A percentile compares a stretch with the other conserved stretches of the same genome.
Conservation (phyloP, 345 rosid species). For the Melaleuca alternifolia region DNA sequence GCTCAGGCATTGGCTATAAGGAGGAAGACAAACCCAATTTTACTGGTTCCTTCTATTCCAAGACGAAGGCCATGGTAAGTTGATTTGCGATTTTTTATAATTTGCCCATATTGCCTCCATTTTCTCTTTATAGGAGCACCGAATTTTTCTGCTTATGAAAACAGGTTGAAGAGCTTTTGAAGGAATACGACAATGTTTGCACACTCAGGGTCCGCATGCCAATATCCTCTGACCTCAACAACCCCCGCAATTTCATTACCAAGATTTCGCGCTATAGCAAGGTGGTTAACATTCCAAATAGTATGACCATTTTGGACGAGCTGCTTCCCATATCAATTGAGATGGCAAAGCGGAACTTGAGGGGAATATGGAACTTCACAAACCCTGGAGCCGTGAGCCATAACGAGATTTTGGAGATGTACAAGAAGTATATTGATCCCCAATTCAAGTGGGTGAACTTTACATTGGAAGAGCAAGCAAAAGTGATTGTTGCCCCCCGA, state of each 20-base stretch:
- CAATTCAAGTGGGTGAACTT: constrained; percentile 28
- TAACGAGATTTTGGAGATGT: constrained; percentile 42
- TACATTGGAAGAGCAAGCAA: constrained; percentile 38
- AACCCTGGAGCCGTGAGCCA: constrained; percentile 46
- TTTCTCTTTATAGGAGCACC: background rate
- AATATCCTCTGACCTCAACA: constrained; percentile 35
- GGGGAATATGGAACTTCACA: constrained; percentile 48
- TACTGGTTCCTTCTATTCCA: constrained; percentile 37
- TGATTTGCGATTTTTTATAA: background rate
- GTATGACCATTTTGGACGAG: constrained; percentile 40
- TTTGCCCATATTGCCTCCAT: background rate
- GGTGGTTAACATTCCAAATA: constrained; percentile 42
- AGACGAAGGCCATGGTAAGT: constrained; percentile 42
- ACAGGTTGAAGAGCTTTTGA: constrained; percentile 44
- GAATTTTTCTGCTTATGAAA: background rate
- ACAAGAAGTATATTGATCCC: constrained; percentile 32
- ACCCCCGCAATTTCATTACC: constrained; percentile 44
- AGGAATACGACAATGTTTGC: constrained; percentile 38
- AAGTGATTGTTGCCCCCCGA: constrained; percentile 41
- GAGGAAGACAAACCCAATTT: constrained; percentile 47
- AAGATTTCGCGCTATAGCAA: constrained; percentile 36
- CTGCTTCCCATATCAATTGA: constrained; percentile 37
- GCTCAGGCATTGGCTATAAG: constrained; percentile 36
- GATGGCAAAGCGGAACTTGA: constrained; percentile 44
- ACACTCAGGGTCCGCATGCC: constrained; percentile 47